These are phyloP conservation scores for Dioszegia crocea DNA, from an alignment of 768 basidiomycete species.

Conservation along the genomic window DNA sequence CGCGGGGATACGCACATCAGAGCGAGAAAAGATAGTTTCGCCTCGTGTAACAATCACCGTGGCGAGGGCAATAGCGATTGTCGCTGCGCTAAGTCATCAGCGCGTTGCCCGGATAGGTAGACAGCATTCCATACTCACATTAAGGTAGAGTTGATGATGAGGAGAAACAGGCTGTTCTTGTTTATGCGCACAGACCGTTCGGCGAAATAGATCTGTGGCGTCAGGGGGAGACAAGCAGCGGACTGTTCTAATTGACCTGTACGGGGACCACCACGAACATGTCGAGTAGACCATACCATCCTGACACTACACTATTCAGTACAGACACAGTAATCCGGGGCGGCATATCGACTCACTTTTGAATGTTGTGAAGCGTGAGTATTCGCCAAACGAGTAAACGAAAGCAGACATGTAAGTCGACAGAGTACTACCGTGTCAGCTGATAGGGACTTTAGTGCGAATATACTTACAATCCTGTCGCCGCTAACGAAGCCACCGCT, in stretches of 20 bases:
- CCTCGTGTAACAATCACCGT: background rate
- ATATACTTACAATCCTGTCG: background rate
- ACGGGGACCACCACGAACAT: slow-evolving; percentile 8
- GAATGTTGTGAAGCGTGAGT: background rate
- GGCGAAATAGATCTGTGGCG: background rate
- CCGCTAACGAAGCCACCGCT: background rate
- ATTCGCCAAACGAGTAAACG: background rate
- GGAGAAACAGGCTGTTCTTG: background rate
- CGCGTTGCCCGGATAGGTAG: background rate
- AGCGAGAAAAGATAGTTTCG: background rate
- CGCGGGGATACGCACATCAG: background rate
- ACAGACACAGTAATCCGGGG: background rate
- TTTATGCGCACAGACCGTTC: slow-evolving; percentile 4
- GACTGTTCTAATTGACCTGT: background rate
- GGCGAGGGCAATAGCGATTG: background rate
- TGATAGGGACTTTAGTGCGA: background rate
- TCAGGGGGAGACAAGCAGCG: background rate
- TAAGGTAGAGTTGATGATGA: background rate
- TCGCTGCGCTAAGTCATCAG: background rate
- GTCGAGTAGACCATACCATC: slow-evolving; percentile 7
- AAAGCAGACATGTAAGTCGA: background rate
- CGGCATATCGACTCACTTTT: background rate
- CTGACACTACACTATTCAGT: background rate
- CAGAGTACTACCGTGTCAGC: background rate
- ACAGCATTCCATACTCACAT: background rate